Conservation (phyloP, 148 eudicot species). For the Rhododendron molle region DNA sequence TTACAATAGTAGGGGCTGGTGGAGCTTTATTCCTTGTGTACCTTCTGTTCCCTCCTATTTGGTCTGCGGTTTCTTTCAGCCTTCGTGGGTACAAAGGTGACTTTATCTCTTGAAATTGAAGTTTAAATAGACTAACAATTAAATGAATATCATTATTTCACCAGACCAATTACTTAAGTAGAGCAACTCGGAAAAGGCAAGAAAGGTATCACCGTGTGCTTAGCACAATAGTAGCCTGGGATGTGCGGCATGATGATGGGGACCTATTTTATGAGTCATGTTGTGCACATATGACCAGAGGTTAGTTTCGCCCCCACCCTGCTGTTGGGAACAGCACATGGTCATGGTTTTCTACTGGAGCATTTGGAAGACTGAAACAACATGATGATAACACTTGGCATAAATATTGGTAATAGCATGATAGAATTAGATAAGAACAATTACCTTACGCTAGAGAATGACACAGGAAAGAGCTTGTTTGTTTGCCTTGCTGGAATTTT, state of each 20-base stretch:
- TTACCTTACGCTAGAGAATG: not conserved
- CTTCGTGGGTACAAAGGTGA: conserved; percentile 90
- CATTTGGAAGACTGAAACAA: not conserved
- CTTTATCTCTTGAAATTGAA: not conserved
- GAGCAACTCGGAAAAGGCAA: not conserved
- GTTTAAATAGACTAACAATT: not conserved
- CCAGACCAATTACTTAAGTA: not conserved
- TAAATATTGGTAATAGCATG: not conserved
- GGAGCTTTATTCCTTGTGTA: conserved; percentile 72
- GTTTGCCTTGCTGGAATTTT: not conserved
- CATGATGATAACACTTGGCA: not conserved
- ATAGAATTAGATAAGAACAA: not conserved
- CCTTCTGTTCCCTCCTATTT: conserved; percentile 69
- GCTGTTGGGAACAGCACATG: not conserved
- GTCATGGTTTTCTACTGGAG: not conserved
- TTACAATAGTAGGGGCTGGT: conserved; percentile 45
- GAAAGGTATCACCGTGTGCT: not conserved
- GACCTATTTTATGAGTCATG: not conserved
- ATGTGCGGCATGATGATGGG: not conserved
- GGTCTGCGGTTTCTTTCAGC: conserved; percentile 64
- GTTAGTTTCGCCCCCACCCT: not conserved
- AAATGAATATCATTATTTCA: not conserved
- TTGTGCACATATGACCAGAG: not conserved
- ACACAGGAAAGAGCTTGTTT: not conserved
- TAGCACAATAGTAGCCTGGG: not conserved